These are phyloP conservation scores for Pistacia atlantica DNA, from an alignment of 345 rosid genomes.

Conservation along the genomic window DNA sequence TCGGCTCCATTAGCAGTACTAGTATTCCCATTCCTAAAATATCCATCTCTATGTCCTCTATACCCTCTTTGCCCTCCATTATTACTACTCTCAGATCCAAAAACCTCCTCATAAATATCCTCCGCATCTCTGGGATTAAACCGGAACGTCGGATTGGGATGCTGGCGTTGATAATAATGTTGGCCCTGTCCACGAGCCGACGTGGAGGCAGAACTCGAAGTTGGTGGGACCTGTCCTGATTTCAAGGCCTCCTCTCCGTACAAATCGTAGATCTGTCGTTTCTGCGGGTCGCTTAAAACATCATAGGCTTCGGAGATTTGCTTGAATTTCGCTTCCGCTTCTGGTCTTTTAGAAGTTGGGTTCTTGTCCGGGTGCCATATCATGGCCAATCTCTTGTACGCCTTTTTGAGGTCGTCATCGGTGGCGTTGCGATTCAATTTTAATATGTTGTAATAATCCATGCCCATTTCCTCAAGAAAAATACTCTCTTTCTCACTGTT, in stretches of 20 bases:
- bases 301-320: conserved; percentile 91
- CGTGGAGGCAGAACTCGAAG: conserved; percentile 28
- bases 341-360: conserved; percentile 58
- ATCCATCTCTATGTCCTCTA: conserved; percentile 39
- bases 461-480: conserved; percentile 49
- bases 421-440: conserved; percentile 88
- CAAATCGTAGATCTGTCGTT: conserved; percentile 94
- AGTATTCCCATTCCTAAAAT: conserved; percentile 43
- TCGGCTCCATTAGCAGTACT: conserved; percentile 26
- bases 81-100: conserved; percentile 54
- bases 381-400: conserved; percentile 92
- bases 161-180: conserved; percentile 35
- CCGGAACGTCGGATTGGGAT: conserved; percentile 42
- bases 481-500: background rate
- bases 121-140: conserved; percentile 76
- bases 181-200: conserved; percentile 34
- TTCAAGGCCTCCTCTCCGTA: conserved; percentile 90
- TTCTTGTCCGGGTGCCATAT: conserved; percentile 99
- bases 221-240: conserved; percentile 68
- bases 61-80: conserved; percentile 39
- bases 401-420: conserved; percentile 80
- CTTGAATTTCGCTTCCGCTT: conserved; percentile 91
- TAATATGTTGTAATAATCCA: conserved; percentile 90
- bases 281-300: conserved; percentile 71
- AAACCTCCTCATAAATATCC: conserved; percentile 79